Evolutionary conservation across 2,329 filamentous ascomycete genomes (phyloP), one percentile per base, ranked within the genome.

Genomic region (Alternaria conjuncta): DNA sequence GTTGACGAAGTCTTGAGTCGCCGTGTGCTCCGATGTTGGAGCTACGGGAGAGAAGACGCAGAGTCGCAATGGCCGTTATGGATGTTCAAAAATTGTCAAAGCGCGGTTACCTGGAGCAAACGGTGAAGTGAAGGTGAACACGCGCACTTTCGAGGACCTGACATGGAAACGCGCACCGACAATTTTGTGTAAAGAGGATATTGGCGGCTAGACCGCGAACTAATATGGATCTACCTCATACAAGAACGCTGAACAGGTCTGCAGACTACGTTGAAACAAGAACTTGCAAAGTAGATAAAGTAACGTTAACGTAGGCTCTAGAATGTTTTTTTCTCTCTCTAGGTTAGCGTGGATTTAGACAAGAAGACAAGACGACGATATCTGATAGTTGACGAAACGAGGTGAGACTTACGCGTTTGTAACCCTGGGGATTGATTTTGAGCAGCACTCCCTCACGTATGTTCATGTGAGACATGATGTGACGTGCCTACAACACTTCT

Each of bases 81-180:
- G 8, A 55, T 15, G 20, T 20, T 18, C 32, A 43, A 6, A 13
- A 55, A 43, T 18, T 3, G 51, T 43, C 32, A 43, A 55, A 18
- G 51, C 6, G 30, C 30, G 32, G 51, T 55, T 15, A 18, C 23
- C 21, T 55, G 23, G 44, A 13, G 51, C 51, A 55, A 55, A 43
- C 32, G 32, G 15, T 18, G 15, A 55, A 25, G 51, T 55, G 51
- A 55, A 43, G 23, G 51, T 25, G 51, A 43, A 55, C 21, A 26
- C n/a, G 15, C 49, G 28, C 6, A 23, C 11, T 23, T 11, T 13
- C n/a, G 13, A 32, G 8, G 7, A 23, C 18, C 18, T 5, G 12
- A 51, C 21, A 11, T 23, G 3, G 30, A n/a, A 11, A 23, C 13
- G 12, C 8, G 18, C 28, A 51, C 28, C 21, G 20, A 32, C 5